phyloP scores from a whole-genome alignment of 495 filamentous ascomycete species.

The Xeromyces bisporus region DNA sequence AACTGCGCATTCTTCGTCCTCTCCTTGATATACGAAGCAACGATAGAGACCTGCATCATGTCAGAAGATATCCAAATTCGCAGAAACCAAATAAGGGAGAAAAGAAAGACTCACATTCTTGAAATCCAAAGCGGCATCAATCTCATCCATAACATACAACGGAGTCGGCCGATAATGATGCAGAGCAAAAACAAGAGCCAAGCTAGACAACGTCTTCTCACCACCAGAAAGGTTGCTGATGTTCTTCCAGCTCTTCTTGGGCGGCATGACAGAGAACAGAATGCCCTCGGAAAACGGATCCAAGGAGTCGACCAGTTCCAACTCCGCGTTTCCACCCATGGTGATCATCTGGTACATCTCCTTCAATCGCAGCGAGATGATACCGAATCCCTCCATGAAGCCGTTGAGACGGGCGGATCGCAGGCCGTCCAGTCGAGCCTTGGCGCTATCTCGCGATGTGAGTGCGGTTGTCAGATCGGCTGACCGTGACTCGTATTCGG shows the following conservation, averaged over 20 bases:
- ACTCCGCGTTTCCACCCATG: conserved; percentile 96
- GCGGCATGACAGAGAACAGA: conserved; percentile 93
- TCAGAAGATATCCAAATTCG: too few relatives aligned
- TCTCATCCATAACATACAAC: conserved; percentile 98
- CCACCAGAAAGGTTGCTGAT: conserved; percentile 88
- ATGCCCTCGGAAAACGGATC: conserved; percentile 97
- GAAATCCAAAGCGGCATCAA: conserved; percentile 96
- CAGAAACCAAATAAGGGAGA: too few relatives aligned
- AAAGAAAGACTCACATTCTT: conserved; percentile 54
- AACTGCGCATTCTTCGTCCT: conserved; percentile 98
- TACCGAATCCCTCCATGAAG: conserved; percentile 96
- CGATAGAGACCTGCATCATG: conserved; percentile 78
- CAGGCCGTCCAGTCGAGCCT: conserved; percentile 79
- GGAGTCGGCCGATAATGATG: conserved; percentile 98
- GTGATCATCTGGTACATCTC: conserved; percentile 99
- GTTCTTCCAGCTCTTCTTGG: conserved; percentile 99
- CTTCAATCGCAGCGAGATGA: conserved; percentile 87
- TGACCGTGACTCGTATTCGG: conserved; percentile 69
- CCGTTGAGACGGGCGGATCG: conserved; percentile 78
- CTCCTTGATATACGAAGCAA: conserved; percentile 97
- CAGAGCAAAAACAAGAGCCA: conserved; percentile 90
- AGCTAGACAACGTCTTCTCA: conserved; percentile 87
- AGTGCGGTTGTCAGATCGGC: conserved; percentile 66
- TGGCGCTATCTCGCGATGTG: conserved; percentile 60
- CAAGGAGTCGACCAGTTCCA: conserved; percentile 86